A percentile compares a stretch with the other conserved stretches of the same genome.
These are phyloP conservation scores for Gamsiella multidivaricata DNA, from an alignment of 192 early-diverging fungal species.

Conservation along the genomic window DNA sequence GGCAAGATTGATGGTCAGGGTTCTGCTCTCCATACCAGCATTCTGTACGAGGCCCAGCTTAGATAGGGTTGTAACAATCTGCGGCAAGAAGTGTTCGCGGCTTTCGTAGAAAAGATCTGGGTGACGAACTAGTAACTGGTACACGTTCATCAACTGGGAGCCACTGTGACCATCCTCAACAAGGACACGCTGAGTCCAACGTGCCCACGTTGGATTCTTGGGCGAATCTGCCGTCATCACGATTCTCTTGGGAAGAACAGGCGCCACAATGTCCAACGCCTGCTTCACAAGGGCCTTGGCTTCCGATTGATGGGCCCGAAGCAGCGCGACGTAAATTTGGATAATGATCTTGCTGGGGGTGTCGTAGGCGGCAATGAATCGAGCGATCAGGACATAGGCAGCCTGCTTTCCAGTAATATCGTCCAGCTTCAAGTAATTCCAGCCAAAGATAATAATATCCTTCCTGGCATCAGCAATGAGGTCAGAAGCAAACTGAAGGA, in stretches of 20 bases:
- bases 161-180: constrained; percentile 95
- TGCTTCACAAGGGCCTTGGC: constrained; percentile 89
- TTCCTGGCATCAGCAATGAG: constrained; percentile 82
- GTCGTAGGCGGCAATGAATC: constrained; percentile 94
- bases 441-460: constrained; percentile 96
- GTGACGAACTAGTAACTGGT: constrained; percentile 91
- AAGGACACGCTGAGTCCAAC: constrained; percentile 87
- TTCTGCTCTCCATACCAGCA: constrained; percentile 85
- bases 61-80: constrained; percentile 86
- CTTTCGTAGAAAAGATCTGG: constrained; percentile 90
- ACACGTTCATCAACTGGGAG: constrained; percentile 90
- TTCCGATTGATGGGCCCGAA: constrained; percentile 92
- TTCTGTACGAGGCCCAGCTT: constrained; percentile 89
- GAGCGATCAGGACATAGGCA: constrained; percentile 91
- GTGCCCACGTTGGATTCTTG: constrained; percentile 84
- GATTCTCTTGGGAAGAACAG: constrained; percentile 88
- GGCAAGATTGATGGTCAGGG: constrained; percentile 89
- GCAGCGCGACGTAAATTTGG: constrained; percentile 87
- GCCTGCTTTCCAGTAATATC: constrained; percentile 97
- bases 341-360: constrained; percentile 89
- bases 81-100: constrained; percentile 89
- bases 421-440: constrained; percentile 86
- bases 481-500: constrained; percentile 84
- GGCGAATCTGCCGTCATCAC: constrained; percentile 56
- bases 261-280: constrained; percentile 93